Evolutionary conservation across 2,329 filamentous ascomycete species (phyloP), one percentile per base, ranked within the genome.

Genomic region (Claviceps sp.): DNA sequence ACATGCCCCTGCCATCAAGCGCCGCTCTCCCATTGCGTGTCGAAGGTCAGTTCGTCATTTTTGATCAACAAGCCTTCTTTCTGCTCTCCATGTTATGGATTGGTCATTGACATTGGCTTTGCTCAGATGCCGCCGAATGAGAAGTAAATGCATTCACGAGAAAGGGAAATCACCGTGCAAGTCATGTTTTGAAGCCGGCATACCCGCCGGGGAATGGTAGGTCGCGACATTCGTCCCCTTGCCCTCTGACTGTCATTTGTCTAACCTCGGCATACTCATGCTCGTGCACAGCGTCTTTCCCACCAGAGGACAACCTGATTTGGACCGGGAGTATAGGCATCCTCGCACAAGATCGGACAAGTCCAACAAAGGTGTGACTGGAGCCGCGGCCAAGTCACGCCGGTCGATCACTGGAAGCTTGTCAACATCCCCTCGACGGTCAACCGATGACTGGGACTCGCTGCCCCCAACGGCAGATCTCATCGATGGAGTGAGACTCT

Each of bases 321-420:
- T 70, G 58, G 77, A 81, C 59, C 75, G 77, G 38, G 71, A 73
- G 13, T 79, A 76, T 55, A 75, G 77, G 45, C 77, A 79, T 59
- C 77, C 76, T 52, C 74, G 76, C 30, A 64, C 70, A 56, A 71
- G 72, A 55, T 65, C 70, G 40, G 73, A 77, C 50, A 76, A 71
- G 62, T 63, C 63, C 51, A 57, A 59, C 55, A 74, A 71, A 55
- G 45, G n/a, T 46, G 65, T 64, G 47, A 68, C 70, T 42, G 65
- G 65, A 45, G 68, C 70, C 45, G 62, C 63, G 6, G 60, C 63
- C 34, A 72, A 68, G 58, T 60, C 60, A 26, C 64, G 66, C 18
- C 64, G 67, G 37, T 65, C 65, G 34, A 61, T 61, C 50, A 60
- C 65, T 37, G 66, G 68, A 34, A 59, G 56, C 20, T 61, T 61